phyloP scores from a whole-genome alignment of 495 filamentous ascomycete genomes.

The Ramalina intermedia region DNA sequence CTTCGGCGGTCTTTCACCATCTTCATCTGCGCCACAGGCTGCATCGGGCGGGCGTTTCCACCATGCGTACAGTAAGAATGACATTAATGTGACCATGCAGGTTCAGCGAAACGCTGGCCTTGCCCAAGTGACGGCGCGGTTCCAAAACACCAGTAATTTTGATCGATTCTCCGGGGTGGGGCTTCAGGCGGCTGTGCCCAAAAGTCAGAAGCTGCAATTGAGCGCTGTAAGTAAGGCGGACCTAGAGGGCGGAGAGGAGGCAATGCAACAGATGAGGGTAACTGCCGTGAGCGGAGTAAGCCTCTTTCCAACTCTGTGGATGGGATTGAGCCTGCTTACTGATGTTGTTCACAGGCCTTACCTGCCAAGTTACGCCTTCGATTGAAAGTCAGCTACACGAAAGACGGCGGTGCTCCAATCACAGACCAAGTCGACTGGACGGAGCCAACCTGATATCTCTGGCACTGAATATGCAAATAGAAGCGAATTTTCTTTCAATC shows the following conservation, averaged over 20 bases:
- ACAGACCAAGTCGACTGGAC: constrained; percentile 95
- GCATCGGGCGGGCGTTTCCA: constrained; percentile 29
- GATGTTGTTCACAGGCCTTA: constrained; percentile 31
- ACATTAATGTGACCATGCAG: constrained; percentile 62
- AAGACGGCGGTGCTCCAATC: constrained; percentile 50
- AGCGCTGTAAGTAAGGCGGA: constrained; percentile 72
- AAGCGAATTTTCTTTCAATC: too few relatives aligned
- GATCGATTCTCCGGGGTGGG: constrained; percentile 53
- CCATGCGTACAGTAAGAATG: constrained; percentile 73
- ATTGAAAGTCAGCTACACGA: constrained; percentile 68
- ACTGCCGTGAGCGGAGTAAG: constrained; percentile 74
- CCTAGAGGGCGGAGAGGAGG: constrained; percentile 63
- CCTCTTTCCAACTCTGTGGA: constrained; percentile 11
- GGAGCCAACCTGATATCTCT: constrained; percentile 43
- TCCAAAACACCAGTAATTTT: constrained; percentile 59
- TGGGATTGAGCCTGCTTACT: background rate
- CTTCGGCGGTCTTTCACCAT: constrained; percentile 23
- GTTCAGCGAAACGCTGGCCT: constrained; percentile 65
- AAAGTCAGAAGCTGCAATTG: constrained; percentile 82
- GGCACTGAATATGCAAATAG: too few relatives aligned
- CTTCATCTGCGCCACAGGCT: constrained; percentile 33
- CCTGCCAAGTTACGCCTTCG: constrained; percentile 64
- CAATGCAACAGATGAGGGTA: constrained; percentile 77
- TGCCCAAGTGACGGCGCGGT: constrained; percentile 64
- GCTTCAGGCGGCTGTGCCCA: constrained; percentile 88